A percentile compares a stretch with the other conserved stretches of the same genome.
phyloP scores from a whole-genome alignment of 306 rosid genomes.

The Gynostemma pentaphyllum region DNA sequence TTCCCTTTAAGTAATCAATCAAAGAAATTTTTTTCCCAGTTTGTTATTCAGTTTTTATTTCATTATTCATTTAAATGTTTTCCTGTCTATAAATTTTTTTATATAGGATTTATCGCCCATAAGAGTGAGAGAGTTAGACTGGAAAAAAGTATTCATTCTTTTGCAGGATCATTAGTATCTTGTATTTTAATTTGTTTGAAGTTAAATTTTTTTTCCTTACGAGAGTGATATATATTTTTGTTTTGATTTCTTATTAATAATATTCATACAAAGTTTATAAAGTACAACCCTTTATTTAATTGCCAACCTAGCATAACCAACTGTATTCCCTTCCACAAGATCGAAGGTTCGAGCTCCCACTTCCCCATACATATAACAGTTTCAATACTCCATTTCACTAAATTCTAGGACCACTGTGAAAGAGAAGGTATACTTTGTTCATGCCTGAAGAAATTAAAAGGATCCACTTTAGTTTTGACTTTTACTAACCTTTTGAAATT shows the following conservation, averaged over 20 bases:
- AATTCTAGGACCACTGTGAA: too few species aligned
- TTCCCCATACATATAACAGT: too few species aligned
- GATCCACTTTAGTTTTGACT: too few species aligned
- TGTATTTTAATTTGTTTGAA: slow-evolving; percentile 11
- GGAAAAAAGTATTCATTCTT: slow-evolving; percentile 13
- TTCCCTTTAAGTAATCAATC: background rate
- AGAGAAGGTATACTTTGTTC: too few species aligned
- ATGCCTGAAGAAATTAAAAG: too few species aligned
- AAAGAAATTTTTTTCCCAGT: background rate
- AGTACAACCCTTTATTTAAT: too few species aligned
- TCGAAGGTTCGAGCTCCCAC: too few species aligned
- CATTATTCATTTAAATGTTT: too few species aligned
- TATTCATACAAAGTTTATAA: background rate
- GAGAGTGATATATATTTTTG: background rate
- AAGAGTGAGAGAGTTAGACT: slow-evolving; percentile 7
- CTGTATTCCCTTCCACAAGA: too few species aligned
- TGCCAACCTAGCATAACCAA: too few species aligned
- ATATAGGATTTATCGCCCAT: background rate
- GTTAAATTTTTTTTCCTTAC: background rate
- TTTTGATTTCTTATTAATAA: background rate
- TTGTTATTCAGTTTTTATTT: slow-evolving; percentile 9
- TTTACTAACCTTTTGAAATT: too few species aligned
- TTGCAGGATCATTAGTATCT: slow-evolving; percentile 18
- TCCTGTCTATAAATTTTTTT: background rate
- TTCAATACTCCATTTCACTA: too few species aligned